Conservation (phyloP, 768 basidiomycete genomes). For the Agrocybe praecox region DNA sequence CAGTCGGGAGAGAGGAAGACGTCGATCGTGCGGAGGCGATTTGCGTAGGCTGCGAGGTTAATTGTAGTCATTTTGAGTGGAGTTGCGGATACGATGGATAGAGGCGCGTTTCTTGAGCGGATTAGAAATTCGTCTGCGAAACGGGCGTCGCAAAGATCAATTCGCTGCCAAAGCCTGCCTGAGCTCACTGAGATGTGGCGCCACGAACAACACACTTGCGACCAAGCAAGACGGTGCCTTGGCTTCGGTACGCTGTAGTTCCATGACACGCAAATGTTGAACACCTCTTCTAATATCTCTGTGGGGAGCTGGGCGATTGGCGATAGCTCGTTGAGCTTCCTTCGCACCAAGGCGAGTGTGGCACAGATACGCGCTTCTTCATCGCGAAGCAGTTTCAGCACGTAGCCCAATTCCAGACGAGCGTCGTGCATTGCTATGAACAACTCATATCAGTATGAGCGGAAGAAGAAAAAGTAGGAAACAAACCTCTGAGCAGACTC, state of each 20-base stretch:
- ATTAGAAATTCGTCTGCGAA: slow-evolving; percentile 36
- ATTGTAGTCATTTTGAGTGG: slow-evolving; percentile 26
- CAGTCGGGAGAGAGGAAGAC: slow-evolving; percentile 37
- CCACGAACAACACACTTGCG: slow-evolving; percentile 43
- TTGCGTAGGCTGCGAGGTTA: slow-evolving; percentile 28
- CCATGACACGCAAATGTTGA: slow-evolving; percentile 38
- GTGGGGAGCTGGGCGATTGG: slow-evolving; percentile 35
- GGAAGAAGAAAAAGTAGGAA: not conserved
- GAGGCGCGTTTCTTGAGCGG: slow-evolving; percentile 35
- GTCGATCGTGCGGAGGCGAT: slow-evolving; percentile 34
- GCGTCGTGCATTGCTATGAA: not conserved
- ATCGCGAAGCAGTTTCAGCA: slow-evolving; percentile 17
- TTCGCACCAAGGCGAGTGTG: slow-evolving; percentile 27
- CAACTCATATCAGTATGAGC: not conserved
- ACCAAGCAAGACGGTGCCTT: slow-evolving; percentile 37
- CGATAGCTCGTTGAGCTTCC: slow-evolving; percentile 26
- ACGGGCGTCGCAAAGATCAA: slow-evolving; percentile 36
- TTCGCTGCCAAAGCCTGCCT: slow-evolving; percentile 39
- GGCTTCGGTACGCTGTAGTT: slow-evolving; percentile 30
- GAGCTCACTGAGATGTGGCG: slow-evolving; percentile 34
- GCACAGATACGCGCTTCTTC: slow-evolving; percentile 27
- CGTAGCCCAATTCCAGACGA: not conserved
- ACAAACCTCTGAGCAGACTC: not conserved
- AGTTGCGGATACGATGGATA: slow-evolving; percentile 34
- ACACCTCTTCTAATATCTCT: slow-evolving; percentile 44